These are phyloP conservation scores for Triticum dicoccoides DNA, from an alignment of 176 grass and related monocot genomes.

Conservation along the genomic window DNA sequence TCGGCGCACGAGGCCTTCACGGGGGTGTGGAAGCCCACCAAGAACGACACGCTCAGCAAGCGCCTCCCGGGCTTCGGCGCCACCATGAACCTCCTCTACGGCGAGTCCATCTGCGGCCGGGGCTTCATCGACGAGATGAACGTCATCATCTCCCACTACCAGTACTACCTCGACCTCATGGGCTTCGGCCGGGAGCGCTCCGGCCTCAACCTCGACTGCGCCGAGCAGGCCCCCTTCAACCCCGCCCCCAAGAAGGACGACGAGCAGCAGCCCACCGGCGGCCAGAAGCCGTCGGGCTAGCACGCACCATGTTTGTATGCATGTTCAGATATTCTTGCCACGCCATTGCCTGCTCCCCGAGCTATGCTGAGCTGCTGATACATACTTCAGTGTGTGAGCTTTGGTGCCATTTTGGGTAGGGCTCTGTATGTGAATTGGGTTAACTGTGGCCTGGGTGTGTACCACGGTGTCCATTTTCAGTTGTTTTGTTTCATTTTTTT, in stretches of 20 bases:
- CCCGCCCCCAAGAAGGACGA: conserved; percentile 38
- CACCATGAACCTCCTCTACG: conserved; percentile 92
- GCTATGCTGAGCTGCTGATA: background rate
- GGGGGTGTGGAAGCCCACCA: conserved; percentile 84
- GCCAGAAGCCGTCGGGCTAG: conserved; percentile 23
- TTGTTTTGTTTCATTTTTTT: conserved; percentile 23
- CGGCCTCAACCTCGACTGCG: conserved; percentile 68
- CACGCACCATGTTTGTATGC: background rate
- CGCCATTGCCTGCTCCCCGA: background rate
- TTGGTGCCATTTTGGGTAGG: conserved; percentile 33
- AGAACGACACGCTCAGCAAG: conserved; percentile 70
- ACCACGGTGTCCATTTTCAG: conserved; percentile 30
- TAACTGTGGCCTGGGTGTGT: conserved; percentile 11
- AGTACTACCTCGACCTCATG: conserved; percentile 95
- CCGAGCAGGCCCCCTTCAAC: conserved; percentile 70
- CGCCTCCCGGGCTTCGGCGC: conserved; percentile 74
- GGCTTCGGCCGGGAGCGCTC: conserved; percentile 58
- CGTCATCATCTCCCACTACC: conserved; percentile 81
- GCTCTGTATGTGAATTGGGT: conserved; percentile 8
- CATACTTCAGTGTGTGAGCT: conserved; percentile 1
- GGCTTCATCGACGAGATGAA: conserved; percentile 78
- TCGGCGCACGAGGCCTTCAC: conserved; percentile 83
- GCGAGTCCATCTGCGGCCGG: conserved; percentile 61
- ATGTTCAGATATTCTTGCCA: conserved; percentile 3
- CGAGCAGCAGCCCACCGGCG: conserved; percentile 23